These are phyloP conservation scores for Lentinus polychrous DNA, from an alignment of 1,284 basidiomycete genomes.

Conservation along the genomic window DNA sequence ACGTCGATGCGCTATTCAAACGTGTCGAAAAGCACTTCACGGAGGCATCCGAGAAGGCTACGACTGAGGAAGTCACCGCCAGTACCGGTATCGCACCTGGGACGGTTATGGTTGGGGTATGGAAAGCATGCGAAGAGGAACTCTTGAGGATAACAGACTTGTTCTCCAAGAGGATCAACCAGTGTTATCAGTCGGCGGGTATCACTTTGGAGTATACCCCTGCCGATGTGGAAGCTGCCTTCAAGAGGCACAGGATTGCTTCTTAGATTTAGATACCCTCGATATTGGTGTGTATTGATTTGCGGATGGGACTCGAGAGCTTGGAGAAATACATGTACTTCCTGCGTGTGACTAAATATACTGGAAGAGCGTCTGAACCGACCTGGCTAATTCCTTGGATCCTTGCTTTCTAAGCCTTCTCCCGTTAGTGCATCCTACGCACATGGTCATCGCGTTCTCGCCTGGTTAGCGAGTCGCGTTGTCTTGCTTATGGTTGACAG, in stretches of 20 bases:
- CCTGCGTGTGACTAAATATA: too few species aligned
- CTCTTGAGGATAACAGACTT: constrained; percentile 65
- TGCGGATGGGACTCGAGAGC: too few species aligned
- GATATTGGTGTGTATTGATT: too few species aligned
- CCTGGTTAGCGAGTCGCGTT: too few species aligned
- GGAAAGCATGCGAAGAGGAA: constrained; percentile 85
- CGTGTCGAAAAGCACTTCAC: constrained; percentile 96
- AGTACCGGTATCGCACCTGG: constrained; percentile 51
- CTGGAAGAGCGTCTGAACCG: too few species aligned
- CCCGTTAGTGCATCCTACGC: too few species aligned
- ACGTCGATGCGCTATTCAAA: constrained; percentile 81
- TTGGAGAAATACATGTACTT: too few species aligned
- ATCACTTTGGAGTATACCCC: constrained; percentile 67
- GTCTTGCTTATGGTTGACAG: too few species aligned
- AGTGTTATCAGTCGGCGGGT: constrained; percentile 73
- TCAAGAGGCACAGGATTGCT: constrained; percentile 57
- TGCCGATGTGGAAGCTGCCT: constrained; percentile 73
- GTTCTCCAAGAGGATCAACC: constrained; percentile 61
- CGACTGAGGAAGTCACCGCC: constrained; percentile 39
- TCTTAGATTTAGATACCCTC: constrained; percentile 24
- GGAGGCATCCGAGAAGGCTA: constrained; percentile 63
- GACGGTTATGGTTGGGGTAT: constrained; percentile 74
- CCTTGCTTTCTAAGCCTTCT: too few species aligned
- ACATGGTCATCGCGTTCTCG: too few species aligned
- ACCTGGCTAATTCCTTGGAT: too few species aligned